Base-by-base conservation (phyloP, 2,329 filamentous ascomycete genomes). In the Chaetomiaceae sp. region DNA sequence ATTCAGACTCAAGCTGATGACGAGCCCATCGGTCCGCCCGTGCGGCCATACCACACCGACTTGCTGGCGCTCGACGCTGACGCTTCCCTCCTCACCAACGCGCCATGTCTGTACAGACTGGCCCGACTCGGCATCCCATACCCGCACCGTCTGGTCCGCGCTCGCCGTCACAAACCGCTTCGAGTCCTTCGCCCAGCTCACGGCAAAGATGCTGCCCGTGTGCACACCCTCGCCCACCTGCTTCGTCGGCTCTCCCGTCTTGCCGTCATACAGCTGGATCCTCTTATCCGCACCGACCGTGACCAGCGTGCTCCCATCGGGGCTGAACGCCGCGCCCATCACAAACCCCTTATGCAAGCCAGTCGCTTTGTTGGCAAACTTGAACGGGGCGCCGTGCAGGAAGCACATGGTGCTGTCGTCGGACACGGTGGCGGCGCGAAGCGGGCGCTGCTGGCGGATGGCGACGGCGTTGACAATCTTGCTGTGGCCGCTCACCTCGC, bases 261-360 rank as follows among this genome's bases (percentile, higher is more conserved):
- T 95, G 52, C 91, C 93, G 63, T 98, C 89, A 63, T 96, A 98
- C 9, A 98, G 72, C 74, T 93, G 94, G 55, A 98, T 95, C 62
- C 80, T 81, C 63, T 83, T 83, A 67, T 98, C 93, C n/a, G 86
- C 88, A 30, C 93, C 91, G 2, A 96, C 91, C 42, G 86, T 95
- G 27, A 93, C 86, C 51, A 98, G 72, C 30, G 74, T 72, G 33
- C 74, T 81, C 38, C 93, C 93, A 62, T 97, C 90, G 0, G 91
- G 91, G 22, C 88, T 91, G 66, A 96, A 98, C 2, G 83, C 86
- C 4, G 89, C 81, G 22, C 86, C 89, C 59, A 91, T 86, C 15
- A 97, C 82, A 64, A 94, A 97, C 51, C 90, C 88, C 60, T 83
- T 86, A 66, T 98, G 93, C 60, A 88, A 76, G 15, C 79, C 83